Evolutionary conservation across 2,329 filamentous ascomycete species (phyloP).

Genomic region (Microsporum canis): DNA sequence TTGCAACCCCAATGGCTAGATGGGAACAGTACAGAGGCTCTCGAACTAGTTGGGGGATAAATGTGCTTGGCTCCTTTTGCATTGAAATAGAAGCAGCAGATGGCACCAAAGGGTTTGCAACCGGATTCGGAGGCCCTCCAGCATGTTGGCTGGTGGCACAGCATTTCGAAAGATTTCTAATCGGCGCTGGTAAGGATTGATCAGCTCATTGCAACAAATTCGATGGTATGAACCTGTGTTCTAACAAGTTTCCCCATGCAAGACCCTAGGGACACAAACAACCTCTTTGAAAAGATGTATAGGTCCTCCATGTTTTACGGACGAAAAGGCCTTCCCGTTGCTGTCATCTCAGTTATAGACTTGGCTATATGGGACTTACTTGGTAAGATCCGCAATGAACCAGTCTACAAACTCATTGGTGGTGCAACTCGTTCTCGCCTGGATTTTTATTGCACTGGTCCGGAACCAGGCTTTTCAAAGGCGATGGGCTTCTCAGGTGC

Average conservation of each 20-base stretch:
- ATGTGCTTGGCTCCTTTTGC: slow-evolving; percentile 83
- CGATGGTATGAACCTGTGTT: neutral
- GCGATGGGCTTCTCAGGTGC: slow-evolving; percentile 81
- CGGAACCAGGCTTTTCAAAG: slow-evolving; percentile 68
- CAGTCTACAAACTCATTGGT: slow-evolving; percentile 88
- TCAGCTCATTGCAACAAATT: neutral
- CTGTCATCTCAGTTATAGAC: slow-evolving; percentile 89
- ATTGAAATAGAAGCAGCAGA: slow-evolving; percentile 81
- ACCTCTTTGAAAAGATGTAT: slow-evolving; percentile 95
- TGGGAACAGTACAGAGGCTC: slow-evolving; percentile 83
- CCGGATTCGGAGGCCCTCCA: slow-evolving; percentile 84
- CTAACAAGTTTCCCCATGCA: neutral
- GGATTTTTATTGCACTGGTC: slow-evolving; percentile 90
- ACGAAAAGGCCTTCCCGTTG: slow-evolving; percentile 78
- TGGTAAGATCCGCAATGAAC: slow-evolving; percentile 82
- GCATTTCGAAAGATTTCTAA: slow-evolving; percentile 84
- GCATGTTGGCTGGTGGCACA: slow-evolving; percentile 90
- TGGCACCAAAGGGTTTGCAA: slow-evolving; percentile 88
- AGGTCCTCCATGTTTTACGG: slow-evolving; percentile 93
- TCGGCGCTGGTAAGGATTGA: slow-evolving; percentile 52
- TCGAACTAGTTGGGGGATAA: slow-evolving; percentile 88
- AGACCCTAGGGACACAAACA: slow-evolving; percentile 84
- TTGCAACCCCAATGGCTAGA: slow-evolving; percentile 81
- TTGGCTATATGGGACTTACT: slow-evolving; percentile 85
- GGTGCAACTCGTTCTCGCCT: slow-evolving; percentile 74